Evolutionary conservation across 176 grass and related monocot species (phyloP), one percentile per base, ranked within the genome.

Genomic region (Bothriochloa decipiens): DNA sequence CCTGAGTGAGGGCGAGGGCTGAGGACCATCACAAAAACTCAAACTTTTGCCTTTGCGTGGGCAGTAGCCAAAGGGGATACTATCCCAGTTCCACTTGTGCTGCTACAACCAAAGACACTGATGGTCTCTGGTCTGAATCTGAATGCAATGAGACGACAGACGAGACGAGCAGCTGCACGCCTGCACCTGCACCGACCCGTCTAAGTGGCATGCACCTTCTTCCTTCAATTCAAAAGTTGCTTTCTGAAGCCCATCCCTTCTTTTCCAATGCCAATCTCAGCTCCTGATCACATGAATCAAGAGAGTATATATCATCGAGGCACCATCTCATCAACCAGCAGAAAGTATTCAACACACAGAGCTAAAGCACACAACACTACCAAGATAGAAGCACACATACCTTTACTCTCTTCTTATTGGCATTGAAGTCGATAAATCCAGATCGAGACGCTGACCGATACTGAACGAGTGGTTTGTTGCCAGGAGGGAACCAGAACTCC

Each of bases 321-420:
- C 52, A 43, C 74, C 22, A 58, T 72, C 22, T 29, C 68, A 75
- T 33, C 1, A 71, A 72, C 29, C 23, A 61, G 12, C 26, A 77
- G 11, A 17, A 49, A 7, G 16, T 37, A 29, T 65, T 32, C 3
- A 12, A 29, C 23, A 4, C 62, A 68, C 17, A 8, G 70, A 64
- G 22, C 15, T 42, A 75, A 79, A 40, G 35, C 26, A 26, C 26
- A 79, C 5, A 67, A 27, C 18, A 12, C 6, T 25, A 23, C 27
- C 42, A 1, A 72, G 14, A 35, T 65, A 81, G 1, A 9, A 11
- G 0, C 16, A n/a, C 2, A 16, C 36, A 68, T 83, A 80, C 92
- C 89, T 94, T 89, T 79, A 94, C 75, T 69, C 92, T 87, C 84
- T 91, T 94, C 86, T 79, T 91, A 55, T 94, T 91, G 68, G 79